Conservation (phyloP, 2,329 filamentous ascomycete species). For the Trichoderma polysporum region DNA sequence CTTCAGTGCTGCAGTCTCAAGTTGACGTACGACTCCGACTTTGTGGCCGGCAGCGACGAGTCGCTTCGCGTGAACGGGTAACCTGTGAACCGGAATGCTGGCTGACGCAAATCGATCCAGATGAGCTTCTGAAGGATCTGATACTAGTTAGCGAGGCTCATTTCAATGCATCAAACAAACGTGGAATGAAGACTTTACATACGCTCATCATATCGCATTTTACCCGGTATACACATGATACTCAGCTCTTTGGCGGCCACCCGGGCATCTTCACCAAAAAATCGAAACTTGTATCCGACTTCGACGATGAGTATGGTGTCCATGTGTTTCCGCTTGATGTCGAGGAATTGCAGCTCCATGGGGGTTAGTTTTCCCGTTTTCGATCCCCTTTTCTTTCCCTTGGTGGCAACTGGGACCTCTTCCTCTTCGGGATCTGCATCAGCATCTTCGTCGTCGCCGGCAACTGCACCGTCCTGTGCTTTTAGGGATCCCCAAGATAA, state of each 20-base stretch:
- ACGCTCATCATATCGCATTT: conserved; percentile 90
- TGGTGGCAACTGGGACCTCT: conserved; percentile 46
- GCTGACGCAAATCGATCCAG: conserved; percentile 90
- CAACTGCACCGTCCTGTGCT: conserved; percentile 52
- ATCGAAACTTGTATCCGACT: conserved; percentile 96
- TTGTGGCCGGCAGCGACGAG: conserved; percentile 92
- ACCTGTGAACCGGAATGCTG: conserved; percentile 87
- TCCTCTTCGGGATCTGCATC: conserved; percentile 59
- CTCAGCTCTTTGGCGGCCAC: conserved; percentile 85
- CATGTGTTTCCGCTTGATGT: conserved; percentile 88
- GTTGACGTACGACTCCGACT: conserved; percentile 89
- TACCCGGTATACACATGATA: conserved; percentile 96
- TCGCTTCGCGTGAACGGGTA: conserved; percentile 91
- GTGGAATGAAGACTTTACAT: conserved; percentile 36
- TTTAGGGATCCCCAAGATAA: conserved; percentile 64
- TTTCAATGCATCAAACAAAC: not conserved
- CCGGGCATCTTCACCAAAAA: conserved; percentile 93
- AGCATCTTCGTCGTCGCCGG: conserved; percentile 56
- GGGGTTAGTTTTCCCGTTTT: conserved; percentile 81
- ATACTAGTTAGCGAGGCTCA: not conserved
- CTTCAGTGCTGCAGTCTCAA: conserved; percentile 94
- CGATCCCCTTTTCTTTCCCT: conserved; percentile 65
- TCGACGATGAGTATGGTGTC: conserved; percentile 91
- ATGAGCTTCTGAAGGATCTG: conserved; percentile 85
- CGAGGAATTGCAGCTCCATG: conserved; percentile 88